These are phyloP conservation scores for Filobasidium wieringae DNA, from an alignment of 768 basidiomycete species.

Conservation along the genomic window DNA sequence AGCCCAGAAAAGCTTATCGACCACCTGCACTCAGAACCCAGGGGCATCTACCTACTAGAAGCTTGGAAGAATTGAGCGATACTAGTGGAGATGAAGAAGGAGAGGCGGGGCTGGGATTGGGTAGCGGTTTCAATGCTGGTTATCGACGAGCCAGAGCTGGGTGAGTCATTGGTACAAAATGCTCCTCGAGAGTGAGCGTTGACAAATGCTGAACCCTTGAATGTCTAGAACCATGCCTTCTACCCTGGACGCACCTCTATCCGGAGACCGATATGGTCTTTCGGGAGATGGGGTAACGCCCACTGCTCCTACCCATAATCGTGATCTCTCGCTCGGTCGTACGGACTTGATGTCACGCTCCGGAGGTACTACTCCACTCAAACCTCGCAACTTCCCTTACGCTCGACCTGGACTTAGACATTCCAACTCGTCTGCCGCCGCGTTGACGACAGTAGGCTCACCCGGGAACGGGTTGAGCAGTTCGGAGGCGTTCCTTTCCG, in stretches of 20 bases:
- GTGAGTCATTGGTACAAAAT: constrained; percentile 41
- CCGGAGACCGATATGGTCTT: background rate
- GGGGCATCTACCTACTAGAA: background rate
- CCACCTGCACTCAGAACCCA: background rate
- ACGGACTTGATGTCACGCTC: constrained; percentile 58
- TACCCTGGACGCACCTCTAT: background rate
- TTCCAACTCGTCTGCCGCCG: constrained; percentile 27
- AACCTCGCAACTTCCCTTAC: constrained; percentile 30
- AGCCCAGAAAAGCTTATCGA: background rate
- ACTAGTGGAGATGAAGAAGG: background rate
- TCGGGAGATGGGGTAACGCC: background rate
- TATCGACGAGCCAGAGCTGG: constrained; percentile 94
- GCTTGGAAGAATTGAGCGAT: background rate
- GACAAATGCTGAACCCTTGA: background rate
- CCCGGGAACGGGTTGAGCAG: constrained; percentile 1
- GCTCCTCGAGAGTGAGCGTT: constrained; percentile 27
- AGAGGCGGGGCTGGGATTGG: background rate
- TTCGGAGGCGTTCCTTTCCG: background rate
- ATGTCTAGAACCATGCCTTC: constrained; percentile 3
- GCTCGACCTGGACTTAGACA: constrained; percentile 30
- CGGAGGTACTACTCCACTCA: constrained; percentile 49
- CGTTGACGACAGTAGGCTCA: constrained; percentile 3
- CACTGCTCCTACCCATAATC: background rate
- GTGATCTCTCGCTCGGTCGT: constrained; percentile 37
- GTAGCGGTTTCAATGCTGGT: constrained; percentile 38